phyloP scores from a whole-genome alignment of 1,284 basidiomycete genomes.

The Rhodotorula sp. region DNA sequence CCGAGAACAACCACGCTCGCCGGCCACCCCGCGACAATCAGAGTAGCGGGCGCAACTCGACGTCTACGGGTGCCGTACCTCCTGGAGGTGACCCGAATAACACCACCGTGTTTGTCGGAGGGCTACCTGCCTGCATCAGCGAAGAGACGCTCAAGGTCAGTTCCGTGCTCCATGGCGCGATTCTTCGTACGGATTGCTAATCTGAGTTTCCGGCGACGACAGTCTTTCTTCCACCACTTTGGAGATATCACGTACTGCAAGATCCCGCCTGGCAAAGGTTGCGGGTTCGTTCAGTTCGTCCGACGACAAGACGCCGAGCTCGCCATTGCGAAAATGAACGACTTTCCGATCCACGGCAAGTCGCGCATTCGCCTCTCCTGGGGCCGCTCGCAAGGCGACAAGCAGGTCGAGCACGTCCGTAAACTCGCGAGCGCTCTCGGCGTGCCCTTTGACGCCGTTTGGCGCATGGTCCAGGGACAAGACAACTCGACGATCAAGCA shows the following conservation, averaged over 20 bases:
- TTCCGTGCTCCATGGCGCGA: not conserved
- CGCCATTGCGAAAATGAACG: slow-evolving; percentile 94
- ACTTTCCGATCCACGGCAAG: slow-evolving; percentile 86
- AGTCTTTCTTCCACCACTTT: slow-evolving; percentile 77
- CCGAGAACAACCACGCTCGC: not conserved
- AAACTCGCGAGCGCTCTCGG: slow-evolving; percentile 44
- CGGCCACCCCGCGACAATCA: not conserved
- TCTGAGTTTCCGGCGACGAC: not conserved
- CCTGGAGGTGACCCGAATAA: slow-evolving; percentile 76
- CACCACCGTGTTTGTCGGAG: slow-evolving; percentile 88
- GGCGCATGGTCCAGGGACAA: slow-evolving; percentile 45
- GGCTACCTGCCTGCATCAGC: slow-evolving; percentile 75
- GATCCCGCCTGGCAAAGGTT: slow-evolving; percentile 90
- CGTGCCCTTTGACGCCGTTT: slow-evolving; percentile 44
- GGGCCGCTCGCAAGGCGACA: slow-evolving; percentile 70
- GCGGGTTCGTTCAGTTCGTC: slow-evolving; percentile 93
- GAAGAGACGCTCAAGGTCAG: slow-evolving; percentile 74
- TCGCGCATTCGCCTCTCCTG: slow-evolving; percentile 80
- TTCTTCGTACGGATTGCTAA: not conserved
- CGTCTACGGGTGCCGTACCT: slow-evolving; percentile 55
- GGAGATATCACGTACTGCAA: slow-evolving; percentile 93
- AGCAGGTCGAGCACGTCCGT: slow-evolving; percentile 45
- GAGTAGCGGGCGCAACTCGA: not conserved
- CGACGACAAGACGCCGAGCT: slow-evolving; percentile 84
- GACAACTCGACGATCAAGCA: slow-evolving; percentile 45